Base-by-base conservation (phyloP, 768 basidiomycete genomes). In the Favolaschia claudopus region DNA sequence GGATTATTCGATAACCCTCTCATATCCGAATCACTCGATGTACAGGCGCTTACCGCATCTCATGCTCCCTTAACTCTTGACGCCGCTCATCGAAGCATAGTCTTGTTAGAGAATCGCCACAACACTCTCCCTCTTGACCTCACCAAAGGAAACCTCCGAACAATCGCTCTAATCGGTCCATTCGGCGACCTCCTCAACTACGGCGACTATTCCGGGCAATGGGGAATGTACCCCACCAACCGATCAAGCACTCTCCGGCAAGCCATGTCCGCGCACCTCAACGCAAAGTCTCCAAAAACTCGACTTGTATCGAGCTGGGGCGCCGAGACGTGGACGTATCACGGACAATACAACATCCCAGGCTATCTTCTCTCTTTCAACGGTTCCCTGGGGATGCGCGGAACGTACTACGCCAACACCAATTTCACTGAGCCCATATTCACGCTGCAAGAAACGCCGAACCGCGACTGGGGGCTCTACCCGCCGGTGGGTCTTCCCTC, bases 391-490 rank as follows among this genome's bases (percentile, higher is more conserved):
- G 63, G 63, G n/a, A 36, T 64, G 55, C 55, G 50, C 8, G 63
- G 49, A 25, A 70, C 67, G 6, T 70, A 70, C 57, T 70, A 60
- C 49, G 63, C 65, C 46, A 58, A 67, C 46, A 67, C 66, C 12
- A 55, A 70, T 47, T 70, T 70, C 52, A 32, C 50, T 9, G 49
- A 65, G n/a, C 42, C 67, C 13, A 39, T 67, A 3, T 66, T 70
- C 48, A 17, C 38, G 2, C 42, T 57, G 33, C 51, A 65, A 24
- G 69, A 70, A 48, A 63, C 53, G 44, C 69, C 69, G 25, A 70
- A 68, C 50, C 65, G 61, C 49, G 67, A 68, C 29, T 70, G 69
- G 69, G 69, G 69, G 9, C 55, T 70, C 2, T 70, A 70, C 48
- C 69, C 69, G 27, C 69, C 69, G 13, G 51, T 57, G 10, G 65